Evolutionary conservation across 2,329 filamentous ascomycete genomes (phyloP), one percentile per base, ranked within the genome.

Genomic region (Fusarium miscanthi): DNA sequence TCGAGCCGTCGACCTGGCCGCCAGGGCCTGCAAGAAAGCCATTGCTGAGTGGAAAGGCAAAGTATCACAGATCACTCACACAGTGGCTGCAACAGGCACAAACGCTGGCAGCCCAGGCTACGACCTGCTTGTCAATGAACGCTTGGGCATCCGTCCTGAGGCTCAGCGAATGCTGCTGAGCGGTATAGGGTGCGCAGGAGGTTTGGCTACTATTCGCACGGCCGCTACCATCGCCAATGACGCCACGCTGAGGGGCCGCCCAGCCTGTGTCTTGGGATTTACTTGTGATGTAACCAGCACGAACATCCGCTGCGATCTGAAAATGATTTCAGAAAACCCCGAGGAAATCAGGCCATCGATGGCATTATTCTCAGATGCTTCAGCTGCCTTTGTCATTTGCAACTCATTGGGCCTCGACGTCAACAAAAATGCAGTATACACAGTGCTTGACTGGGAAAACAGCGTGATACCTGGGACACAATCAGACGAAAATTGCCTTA

Each of bases 301-400:
- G 16, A 57, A 57, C 41, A 57, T 57, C 41, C 53, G 53, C 30
- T 57, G 53, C 40, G 53, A 57, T 57, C 53, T 57, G 53, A 45
- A 45, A 45, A 57, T 57, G n/a, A 57, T 45, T 57, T 45, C 53
- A 30, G 53, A 57, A 45, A 45, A 30, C 41, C 53, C 53, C 12
- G 53, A 57, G 40, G 53, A 57, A 57, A 37, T 30, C 53, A 57
- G 53, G 53, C 11, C 53, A 30, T 57, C 53, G 17, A 57, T 57
- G 53, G 53, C 53, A 45, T 57, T 57, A 45, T 57, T 57, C 53
- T 57, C 53, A 57, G 41, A 57, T 45, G 53, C 53, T 57, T 45
- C 53, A 37, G 41, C 53, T 37, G 53, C 53, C 8, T 57, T 57
- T 57, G 31, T 57, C 31, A 45, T 45, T 57, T 57, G 53, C 23